Evolutionary conservation across 345 rosid species (phyloP).

Genomic region (Hypericum androsaemum): DNA sequence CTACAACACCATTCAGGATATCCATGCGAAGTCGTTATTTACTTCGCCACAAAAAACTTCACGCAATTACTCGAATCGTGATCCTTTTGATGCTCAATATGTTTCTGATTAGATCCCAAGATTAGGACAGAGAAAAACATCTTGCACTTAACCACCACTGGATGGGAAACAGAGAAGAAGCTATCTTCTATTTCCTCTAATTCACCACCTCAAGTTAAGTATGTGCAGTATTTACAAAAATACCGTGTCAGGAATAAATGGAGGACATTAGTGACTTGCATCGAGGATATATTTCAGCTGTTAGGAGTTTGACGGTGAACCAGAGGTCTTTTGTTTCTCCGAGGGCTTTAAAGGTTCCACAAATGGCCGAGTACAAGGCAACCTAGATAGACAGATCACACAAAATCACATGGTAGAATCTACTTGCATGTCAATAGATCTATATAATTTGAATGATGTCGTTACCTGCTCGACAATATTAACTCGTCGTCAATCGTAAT

Average conservation of each 20-base stretch:
- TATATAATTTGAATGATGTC: background rate
- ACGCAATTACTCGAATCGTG: too few species aligned
- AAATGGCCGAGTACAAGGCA: constrained; percentile 44
- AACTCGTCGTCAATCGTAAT: constrained; percentile 45
- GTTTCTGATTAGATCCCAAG: background rate
- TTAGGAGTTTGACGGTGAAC: constrained; percentile 33
- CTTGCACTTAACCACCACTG: constrained; percentile 5
- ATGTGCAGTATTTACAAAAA: too few species aligned
- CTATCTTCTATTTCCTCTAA: background rate
- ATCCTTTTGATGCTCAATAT: background rate
- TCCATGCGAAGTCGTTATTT: too few species aligned
- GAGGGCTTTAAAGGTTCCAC: constrained; percentile 38
- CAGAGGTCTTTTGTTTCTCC: constrained; percentile 31
- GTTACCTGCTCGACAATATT: constrained; percentile 65
- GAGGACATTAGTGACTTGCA: background rate
- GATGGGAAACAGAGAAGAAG: constrained; percentile 3
- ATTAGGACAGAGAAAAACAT: background rate
- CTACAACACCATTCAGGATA: too few species aligned
- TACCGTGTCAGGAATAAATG: too few species aligned
- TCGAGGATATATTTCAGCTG: constrained; percentile 4
- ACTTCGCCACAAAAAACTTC: too few species aligned
- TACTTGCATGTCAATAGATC: too few species aligned
- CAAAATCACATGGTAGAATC: background rate
- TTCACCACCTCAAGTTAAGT: too few species aligned
- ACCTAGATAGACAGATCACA: constrained; percentile 33